These are phyloP conservation scores for Rhododendron griersonianum DNA, from an alignment of 148 eudicot species.

Conservation along the genomic window DNA sequence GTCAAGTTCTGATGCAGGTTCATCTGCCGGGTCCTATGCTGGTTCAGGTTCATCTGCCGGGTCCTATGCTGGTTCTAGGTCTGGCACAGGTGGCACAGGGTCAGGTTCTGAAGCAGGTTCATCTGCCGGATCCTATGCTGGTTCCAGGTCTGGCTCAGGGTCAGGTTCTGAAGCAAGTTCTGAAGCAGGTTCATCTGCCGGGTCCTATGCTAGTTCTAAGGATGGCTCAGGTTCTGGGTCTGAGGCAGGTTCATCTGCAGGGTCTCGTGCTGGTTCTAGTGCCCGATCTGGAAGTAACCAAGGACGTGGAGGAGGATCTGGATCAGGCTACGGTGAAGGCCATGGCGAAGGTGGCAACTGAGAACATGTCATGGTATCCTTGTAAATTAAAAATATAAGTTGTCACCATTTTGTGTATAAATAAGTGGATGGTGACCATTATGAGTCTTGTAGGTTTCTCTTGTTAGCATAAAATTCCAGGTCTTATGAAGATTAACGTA, in stretches of 20 bases:
- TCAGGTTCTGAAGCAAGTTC: not conserved
- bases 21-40: not conserved
- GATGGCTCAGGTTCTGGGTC: not conserved
- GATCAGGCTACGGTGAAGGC: not conserved
- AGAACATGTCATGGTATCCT: not conserved
- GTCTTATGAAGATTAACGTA: not conserved
- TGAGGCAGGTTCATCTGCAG: not conserved
- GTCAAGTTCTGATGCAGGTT: too few species aligned
- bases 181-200: not conserved
- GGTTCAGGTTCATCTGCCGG: not conserved
- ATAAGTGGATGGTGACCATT: not conserved
- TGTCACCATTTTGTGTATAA: not conserved
- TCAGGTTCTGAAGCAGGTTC: not conserved
- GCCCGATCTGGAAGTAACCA: not conserved
- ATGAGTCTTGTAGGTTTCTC: not conserved
- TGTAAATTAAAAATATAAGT: not conserved
- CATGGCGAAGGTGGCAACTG: not conserved
- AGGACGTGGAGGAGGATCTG: not conserved
- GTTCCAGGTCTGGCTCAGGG: not conserved
- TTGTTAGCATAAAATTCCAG: not conserved
- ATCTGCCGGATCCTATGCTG: not conserved
- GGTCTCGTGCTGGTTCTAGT: not conserved
- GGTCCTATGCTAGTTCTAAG: not conserved
- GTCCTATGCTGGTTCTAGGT: not conserved
- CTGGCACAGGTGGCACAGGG: not conserved